phyloP scores from a whole-genome alignment of 1,139 yeast species.

The Zygosaccharomyces pseudobailii region DNA sequence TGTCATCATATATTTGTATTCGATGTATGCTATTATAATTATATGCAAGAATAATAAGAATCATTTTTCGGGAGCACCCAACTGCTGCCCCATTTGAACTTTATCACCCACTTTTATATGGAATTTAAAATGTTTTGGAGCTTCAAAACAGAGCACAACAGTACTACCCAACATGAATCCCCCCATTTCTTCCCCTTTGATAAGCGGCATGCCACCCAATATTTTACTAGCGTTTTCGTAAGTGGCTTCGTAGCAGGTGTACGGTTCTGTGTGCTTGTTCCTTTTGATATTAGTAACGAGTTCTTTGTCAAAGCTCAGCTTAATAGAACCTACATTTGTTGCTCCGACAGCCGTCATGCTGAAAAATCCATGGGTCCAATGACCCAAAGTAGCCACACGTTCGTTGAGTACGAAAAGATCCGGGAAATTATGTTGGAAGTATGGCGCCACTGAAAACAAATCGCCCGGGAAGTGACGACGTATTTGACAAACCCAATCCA shows the following conservation, averaged over 20 bases:
- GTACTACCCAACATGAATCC: conserved; percentile 96
- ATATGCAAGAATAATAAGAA: conserved; percentile 6
- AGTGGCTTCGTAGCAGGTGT: conserved; percentile 92
- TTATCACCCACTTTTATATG: conserved; percentile 63
- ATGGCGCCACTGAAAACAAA: conserved; percentile 93
- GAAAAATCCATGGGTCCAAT: conserved; percentile 96
- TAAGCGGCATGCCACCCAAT: conserved; percentile 84
- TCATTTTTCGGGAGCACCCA: conserved; percentile 51
- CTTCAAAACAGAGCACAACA: conserved; percentile 93
- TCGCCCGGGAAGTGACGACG: conserved; percentile 97
- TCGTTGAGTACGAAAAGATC: conserved; percentile 90
- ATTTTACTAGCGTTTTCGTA: conserved; percentile 73
- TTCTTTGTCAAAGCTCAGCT: conserved; percentile 87
- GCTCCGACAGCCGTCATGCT: conserved; percentile 99
- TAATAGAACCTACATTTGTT: conserved; percentile 94
- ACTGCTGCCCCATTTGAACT: conserved; percentile 79
- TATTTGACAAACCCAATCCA: conserved; percentile 90
- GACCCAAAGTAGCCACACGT: conserved; percentile 89
- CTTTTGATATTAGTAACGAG: conserved; percentile 63
- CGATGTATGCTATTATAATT: neutral
- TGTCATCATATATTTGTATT: conserved; percentile 1
- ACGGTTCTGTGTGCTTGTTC: conserved; percentile 43
- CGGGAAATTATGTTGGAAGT: conserved; percentile 80
- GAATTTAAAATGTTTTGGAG: conserved; percentile 76
- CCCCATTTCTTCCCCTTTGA: conserved; percentile 94